Conservation (phyloP, 768 basidiomycete genomes). For the Inosperma sp. region DNA sequence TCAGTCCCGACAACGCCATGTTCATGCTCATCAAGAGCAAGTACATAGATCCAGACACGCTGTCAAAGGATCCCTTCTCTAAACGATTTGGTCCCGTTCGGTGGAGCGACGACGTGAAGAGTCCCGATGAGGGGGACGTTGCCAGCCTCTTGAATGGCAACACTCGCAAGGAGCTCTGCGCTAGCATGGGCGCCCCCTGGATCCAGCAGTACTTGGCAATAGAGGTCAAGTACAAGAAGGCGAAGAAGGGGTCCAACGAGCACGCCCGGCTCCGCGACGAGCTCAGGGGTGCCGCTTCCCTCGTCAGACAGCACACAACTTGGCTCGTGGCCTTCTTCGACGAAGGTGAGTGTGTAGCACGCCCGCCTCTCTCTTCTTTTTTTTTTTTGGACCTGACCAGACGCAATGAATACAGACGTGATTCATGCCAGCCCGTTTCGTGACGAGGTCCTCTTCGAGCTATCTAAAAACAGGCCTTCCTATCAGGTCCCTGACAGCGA, state of each 20-base stretch:
- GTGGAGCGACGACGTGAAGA: neutral
- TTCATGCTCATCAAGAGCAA: neutral
- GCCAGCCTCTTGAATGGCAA: neutral
- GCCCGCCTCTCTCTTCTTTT: too few species aligned
- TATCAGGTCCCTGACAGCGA: neutral
- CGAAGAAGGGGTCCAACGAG: neutral
- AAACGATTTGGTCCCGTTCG: neutral
- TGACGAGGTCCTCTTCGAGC: neutral
- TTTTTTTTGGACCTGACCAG: neutral
- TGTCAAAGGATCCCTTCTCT: neutral
- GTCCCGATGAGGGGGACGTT: neutral
- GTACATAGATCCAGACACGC: neutral
- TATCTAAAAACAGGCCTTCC: neutral
- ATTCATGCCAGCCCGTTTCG: neutral
- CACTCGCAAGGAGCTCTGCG: neutral
- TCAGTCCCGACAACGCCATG: constrained; percentile 3
- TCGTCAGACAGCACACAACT: neutral
- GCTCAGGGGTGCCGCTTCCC: neutral
- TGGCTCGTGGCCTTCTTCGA: neutral
- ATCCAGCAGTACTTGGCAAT: neutral
- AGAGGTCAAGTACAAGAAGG: neutral
- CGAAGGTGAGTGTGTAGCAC: neutral
- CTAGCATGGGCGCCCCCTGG: neutral
- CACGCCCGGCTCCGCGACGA: neutral
- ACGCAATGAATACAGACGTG: neutral